A percentile compares a stretch with the other conserved stretches of the same genome.
phyloP scores from a whole-genome alignment of 768 basidiomycete genomes.

The Naganishia antarctica region DNA sequence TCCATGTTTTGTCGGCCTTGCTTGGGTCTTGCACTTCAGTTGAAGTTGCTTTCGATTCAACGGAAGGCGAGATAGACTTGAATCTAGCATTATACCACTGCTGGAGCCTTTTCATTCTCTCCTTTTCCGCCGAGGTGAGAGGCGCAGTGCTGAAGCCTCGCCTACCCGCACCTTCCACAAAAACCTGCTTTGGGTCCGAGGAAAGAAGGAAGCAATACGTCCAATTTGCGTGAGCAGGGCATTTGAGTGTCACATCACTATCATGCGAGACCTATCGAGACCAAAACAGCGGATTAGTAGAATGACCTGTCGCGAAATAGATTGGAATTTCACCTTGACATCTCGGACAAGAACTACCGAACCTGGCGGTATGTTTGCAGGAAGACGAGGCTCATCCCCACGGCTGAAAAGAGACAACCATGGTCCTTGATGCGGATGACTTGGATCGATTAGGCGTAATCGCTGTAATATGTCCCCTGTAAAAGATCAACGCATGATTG shows the following conservation, averaged over 20 bases:
- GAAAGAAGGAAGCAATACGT: background rate
- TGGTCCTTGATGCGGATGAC: background rate
- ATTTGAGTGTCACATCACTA: background rate
- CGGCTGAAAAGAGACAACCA: slow-evolving; percentile 9
- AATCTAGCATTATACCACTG: slow-evolving; percentile 4
- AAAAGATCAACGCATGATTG: background rate
- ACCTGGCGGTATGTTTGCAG: background rate
- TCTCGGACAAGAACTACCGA: slow-evolving; percentile 4
- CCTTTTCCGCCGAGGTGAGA: background rate
- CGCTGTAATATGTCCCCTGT: background rate
- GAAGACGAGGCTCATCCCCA: background rate
- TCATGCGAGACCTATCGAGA: background rate
- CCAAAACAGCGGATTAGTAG: background rate
- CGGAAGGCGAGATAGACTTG: background rate
- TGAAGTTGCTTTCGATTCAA: background rate
- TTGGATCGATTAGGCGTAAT: background rate
- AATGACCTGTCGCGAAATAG: background rate
- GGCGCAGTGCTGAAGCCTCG: background rate
- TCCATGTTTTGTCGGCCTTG: background rate
- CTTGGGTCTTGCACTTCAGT: no score
- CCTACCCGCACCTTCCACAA: background rate
- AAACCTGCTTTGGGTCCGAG: background rate
- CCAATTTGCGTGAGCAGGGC: slow-evolving; percentile 10
- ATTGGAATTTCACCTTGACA: background rate
- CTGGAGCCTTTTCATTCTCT: slow-evolving; percentile 3